Base-by-base conservation (phyloP, 2,329 filamentous ascomycete species). In the Onygenales sp. region DNA sequence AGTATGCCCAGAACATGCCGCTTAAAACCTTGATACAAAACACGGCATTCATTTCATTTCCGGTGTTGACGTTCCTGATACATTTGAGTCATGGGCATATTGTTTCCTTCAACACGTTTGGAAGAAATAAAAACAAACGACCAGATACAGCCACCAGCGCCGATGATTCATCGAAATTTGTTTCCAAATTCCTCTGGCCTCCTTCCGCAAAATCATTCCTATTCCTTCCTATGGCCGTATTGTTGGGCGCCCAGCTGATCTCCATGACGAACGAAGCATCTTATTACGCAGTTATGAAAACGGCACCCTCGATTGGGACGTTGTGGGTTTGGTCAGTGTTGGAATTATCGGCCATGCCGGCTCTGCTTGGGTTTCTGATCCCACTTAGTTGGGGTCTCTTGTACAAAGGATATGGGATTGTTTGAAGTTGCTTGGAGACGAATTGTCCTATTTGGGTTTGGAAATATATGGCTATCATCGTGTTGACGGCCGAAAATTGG, bases 271-370 rank as follows among this genome's bases (percentile, higher is more conserved):
- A 96, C 63, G 78, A 76, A 33, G 81, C 84, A 59, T 82, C 85
- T 4, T 97, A 96, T 63, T 83, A 94, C 61, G 86, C 87, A 6
- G 84, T 95, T 17, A 91, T 97, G 88, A 94, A 95, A 74, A 84
- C 83, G 58, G 87, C 90, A 0, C 93, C 93, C n/a, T 84, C 90
- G 4, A 68, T 96, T 11, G 93, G 89, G 0, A 92, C 88, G 42
- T 69, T 97, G 14, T 97, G 92, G 91, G 80, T 97, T 4, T 97
- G 92, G 90, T 83, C 86, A 34, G 85, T 97, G 21, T 78, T 97
- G 46, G 93, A 98, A 73, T 79, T 96, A 71, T 79, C 88, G 52
- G 73, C 95, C 42, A 63, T 76, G 0, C 83, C 80, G 63, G 87
- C 87, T 0, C 72, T 85, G 27, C 62, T 72, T n/a, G 81, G 77